Conservation (phyloP, 352 stramenopile genomes). For the Phytophthora foliorum region DNA sequence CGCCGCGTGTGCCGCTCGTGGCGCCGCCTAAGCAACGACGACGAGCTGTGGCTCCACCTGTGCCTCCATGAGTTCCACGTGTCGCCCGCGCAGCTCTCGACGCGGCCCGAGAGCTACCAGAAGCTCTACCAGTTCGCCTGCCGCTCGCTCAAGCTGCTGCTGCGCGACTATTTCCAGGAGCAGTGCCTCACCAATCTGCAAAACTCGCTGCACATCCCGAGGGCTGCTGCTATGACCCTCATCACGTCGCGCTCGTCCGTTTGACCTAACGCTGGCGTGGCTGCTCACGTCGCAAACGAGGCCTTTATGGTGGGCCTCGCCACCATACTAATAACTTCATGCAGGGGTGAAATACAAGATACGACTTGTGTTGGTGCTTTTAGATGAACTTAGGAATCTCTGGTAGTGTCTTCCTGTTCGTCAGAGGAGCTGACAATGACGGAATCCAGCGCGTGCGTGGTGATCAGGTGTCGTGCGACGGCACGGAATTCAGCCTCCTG, state of each 20-base stretch:
- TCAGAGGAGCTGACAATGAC: conserved; percentile 48
- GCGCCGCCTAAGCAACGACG: conserved; percentile 56
- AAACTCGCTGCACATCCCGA: conserved; percentile 72
- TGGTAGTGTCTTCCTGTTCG: conserved; percentile 22
- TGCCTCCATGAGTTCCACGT: conserved; percentile 80
- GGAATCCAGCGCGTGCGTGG: conserved; percentile 30
- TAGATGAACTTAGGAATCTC: background rate
- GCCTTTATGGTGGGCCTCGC: conserved; percentile 3
- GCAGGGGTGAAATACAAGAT: conserved; percentile 17
- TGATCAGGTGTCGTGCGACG: conserved; percentile 46
- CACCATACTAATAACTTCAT: conserved; percentile 25
- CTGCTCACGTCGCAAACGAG: conserved; percentile 9
- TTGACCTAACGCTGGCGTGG: conserved; percentile 17
- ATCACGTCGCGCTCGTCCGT: conserved; percentile 40
- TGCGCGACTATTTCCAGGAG: conserved; percentile 86
- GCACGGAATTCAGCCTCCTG: conserved; percentile 54
- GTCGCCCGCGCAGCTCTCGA: conserved; percentile 72
- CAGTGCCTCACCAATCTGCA: conserved; percentile 81
- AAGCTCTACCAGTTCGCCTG: conserved; percentile 82
- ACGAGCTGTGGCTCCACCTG: conserved; percentile 74
- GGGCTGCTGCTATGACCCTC: conserved; percentile 69
- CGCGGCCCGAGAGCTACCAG: conserved; percentile 70
- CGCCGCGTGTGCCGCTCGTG: conserved; percentile 74
- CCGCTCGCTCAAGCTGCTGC: conserved; percentile 73
- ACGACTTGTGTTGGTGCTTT: conserved; percentile 8